Base-by-base conservation (phyloP, 495 filamentous ascomycete genomes). In the Penicillium salamii region DNA sequence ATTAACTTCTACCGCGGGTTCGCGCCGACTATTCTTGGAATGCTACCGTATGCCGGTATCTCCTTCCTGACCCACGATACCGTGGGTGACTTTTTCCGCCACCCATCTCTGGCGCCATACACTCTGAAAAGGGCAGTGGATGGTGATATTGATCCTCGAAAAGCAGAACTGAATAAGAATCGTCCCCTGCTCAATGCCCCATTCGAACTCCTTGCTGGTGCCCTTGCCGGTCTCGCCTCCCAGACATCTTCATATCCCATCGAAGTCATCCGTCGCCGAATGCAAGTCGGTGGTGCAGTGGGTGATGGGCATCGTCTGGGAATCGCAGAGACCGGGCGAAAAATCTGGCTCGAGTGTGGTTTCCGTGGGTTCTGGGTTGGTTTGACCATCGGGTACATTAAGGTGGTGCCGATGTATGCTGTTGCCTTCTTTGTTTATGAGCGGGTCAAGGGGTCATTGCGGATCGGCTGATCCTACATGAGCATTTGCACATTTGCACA, bases 61-160 rank as follows among this genome's bases (percentile, higher is more conserved):
- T 97, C 91, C n/a, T 98, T 98, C 75, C 80, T 97, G 26, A 95
- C 90, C 0, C 93, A 98, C 66, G 93, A 98, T 62, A 87, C 87
- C 3, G 79, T 81, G 1, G 84, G 89, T 19, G 93, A 98, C 65
- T 62, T 88, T 28, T 78, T 98, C 34, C 88, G 93, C 1, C 70
- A 72, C 28, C 84, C 84, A 0, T 39, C 58, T 1, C 45, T 95
- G 1, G 79, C 87, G 0, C 62, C 73, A 42, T 88, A 89, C 67
- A 95, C 91, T 12, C 31, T 46, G 0, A 24, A 21, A n/a, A 13
- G 13, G 89, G 75, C 0, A 68, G 79, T 78, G 0, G 57, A 61
- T 13, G 12, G 5, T 7, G 29, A 32, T 11, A 3, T 11, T 3
- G 12, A 32, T 8, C 29, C 29, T 74, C 74, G 13, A n/a, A 65